Base-by-base conservation (phyloP, 768 basidiomycete species). In the Trametes cinnabarina region DNA sequence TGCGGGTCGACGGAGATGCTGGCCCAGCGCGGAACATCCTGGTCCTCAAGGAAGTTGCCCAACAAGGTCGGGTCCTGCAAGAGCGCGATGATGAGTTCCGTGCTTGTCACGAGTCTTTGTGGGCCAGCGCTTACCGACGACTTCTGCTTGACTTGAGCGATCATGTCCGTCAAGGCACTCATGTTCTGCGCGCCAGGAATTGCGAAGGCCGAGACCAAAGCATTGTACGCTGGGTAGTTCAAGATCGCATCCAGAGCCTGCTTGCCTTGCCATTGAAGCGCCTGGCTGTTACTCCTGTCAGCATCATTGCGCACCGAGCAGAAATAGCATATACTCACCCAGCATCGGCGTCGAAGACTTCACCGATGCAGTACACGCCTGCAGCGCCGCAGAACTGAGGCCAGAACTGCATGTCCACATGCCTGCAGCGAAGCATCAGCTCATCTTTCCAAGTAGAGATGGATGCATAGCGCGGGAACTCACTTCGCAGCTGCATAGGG, bases 321-420 rank as follows among this genome's bases (percentile, higher is more conserved):
- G 17, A 14, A 22, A 66, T 55, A 30, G 42, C 25, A 34, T 19
- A 19, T 20, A 34, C 68, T 35, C 67, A 87, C 86, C 76, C 71
- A 46, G 84, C 71, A 49, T 85, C 74, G 50, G 74, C 68, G 43
- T 79, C 80, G 57, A 82, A 84, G 46, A 94, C 87, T 73, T 94
- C 92, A 39, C 93, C 93, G 52, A 93, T 87, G 66, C 89, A 93
- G 73, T 88, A 93, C 10, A 93, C 87, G 12, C 86, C 90, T 0
- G 90, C 88, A n/a, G 82, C 83, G 43, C 71, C 74, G 64, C 84
- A 85, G 66, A 94, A 93, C 6, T 66, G 66, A 1, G 88, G 84
- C 91, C 90, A 94, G 70, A 94, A 95, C 43, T 77, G 73, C 51
- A 80, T 77, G 51, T 85, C 78, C 50, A 93, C 85, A 67, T 94